Evolutionary conservation across 2,329 filamentous ascomycete species (phyloP), one percentile per base, ranked within the genome.

Genomic region (Fusarium fracticaudum): DNA sequence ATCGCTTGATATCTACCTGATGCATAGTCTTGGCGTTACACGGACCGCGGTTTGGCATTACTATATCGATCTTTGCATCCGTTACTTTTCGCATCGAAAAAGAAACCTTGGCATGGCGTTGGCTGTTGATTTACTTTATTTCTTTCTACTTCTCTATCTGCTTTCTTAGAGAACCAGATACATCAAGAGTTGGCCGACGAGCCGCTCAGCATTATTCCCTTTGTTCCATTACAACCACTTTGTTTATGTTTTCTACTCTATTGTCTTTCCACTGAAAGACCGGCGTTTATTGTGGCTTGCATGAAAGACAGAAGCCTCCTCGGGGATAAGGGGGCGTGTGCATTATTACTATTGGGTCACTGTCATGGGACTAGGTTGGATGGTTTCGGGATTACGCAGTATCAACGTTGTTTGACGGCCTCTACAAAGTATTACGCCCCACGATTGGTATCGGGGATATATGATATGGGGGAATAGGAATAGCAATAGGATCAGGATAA

Each of bases 21-120:
- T 71, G 72, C 67, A 78, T 73, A 69, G 47, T 51, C 48, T 61
- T 63, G 74, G 72, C 69, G 74, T 73, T 60, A 65, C 40, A 74
- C 76, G 72, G 72, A 78, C 68, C 64, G 73, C 64, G 60, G 38
- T 74, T 75, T 75, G 62, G 71, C 63, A 77, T 69, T 35, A 78
- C 67, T 47, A 51, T 35, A 59, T 67, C 63, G 38, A 64, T 38
- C 68, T 75, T 63, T 58, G 54, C 64, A 72, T 53, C 31, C 31
- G 31, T 24, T 57, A 67, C 66, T 70, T 74, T 71, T 55, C 51
- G 54, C 44, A 70, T 65, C n/a, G 64, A 65, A 75, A 77, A 76
- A 70, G 65, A 67, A 73, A 71, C 58, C 40, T 72, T 38, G 75
- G 75, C 70, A 67, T 55, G 76, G 76, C 75, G 76, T 61, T 48